Base-by-base conservation (phyloP, 768 basidiomycete species). In the Podaxis sp. region DNA sequence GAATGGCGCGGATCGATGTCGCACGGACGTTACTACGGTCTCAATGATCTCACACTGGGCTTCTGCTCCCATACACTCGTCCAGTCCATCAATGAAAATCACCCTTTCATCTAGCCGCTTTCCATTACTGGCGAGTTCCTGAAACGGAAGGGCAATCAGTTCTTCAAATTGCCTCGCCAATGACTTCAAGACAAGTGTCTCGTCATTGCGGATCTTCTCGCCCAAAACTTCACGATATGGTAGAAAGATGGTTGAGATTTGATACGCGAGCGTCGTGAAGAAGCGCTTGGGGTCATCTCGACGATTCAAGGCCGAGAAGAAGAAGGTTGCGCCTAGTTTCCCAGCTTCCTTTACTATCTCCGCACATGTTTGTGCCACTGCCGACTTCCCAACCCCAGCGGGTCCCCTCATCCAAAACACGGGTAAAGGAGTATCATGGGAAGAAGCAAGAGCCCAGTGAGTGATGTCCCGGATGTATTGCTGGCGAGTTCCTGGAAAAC, bases 381-480 rank as follows among this genome's bases (percentile, higher is more conserved):
- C 49, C 0, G 58, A 33, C 15, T 52, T 59, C 0, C 58, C 58
- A 17, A 59, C 58, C 39, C 48, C 58, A 3, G 58, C 58, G 7
- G 30, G 48, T 3, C 58, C 58, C 15, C 19, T 24, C 58, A 59
- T 59, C 58, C 58, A 59, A n/a, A 51, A 59, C 6, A 59, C 36
- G 0, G 58, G 30, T 39, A 19, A 15, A 36, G 19, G 30, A 9
- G 9, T 22, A 26, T 49, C 46, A n/a, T 3, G 26, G 28, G 2
- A 13, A 30, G 42, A n/a, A 13, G 57, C n/a, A 46, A 36, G 8
- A 4, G 46, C 53, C 40, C 42, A 63, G 4, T 49, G 44, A 22
- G 40, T 22, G 28, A 66, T 63, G 28, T 66, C 63, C 33, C 24
- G 44, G 26, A 66, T 52, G 49, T 61, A 42, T 30, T 63, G 28